These are phyloP conservation scores for Haemoproteus tartakovskyi DNA, from an alignment of 169 alveolate species.

Conservation along the genomic window DNA sequence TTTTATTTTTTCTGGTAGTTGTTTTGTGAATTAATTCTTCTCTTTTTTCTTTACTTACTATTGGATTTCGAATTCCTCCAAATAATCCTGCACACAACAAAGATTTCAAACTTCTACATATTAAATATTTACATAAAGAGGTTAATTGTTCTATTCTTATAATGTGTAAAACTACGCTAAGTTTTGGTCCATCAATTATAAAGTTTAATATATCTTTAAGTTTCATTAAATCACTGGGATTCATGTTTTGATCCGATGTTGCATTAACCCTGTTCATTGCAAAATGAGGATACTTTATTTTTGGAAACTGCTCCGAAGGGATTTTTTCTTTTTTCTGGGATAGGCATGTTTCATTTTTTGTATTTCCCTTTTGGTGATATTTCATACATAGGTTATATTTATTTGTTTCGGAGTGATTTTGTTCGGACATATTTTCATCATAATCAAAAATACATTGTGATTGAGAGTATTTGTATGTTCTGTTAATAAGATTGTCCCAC, in stretches of 20 bases:
- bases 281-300: no score
- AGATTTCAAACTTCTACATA: slow-evolving; percentile 69
- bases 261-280: no score
- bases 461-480: slow-evolving; percentile 6
- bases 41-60: slow-evolving; percentile 19
- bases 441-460: slow-evolving; percentile 54
- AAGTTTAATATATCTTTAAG: slow-evolving; percentile 62
- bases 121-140: slow-evolving; percentile 63
- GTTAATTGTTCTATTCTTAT: slow-evolving; percentile 72
- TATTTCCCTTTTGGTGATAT: slow-evolving; percentile 18
- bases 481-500: slow-evolving; percentile 12
- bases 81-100: slow-evolving; percentile 73
- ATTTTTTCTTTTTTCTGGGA: no score
- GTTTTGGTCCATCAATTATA: slow-evolving; percentile 60
- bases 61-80: slow-evolving; percentile 62
- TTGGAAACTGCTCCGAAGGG: no score
- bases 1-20: slow-evolving; percentile 30
- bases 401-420: slow-evolving; percentile 16
- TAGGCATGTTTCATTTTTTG: no score
- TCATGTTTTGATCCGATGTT: slow-evolving; percentile 52
- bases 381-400: slow-evolving; percentile 1
- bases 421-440: slow-evolving; percentile 20
- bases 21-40: slow-evolving; percentile 6
- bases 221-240: slow-evolving; percentile 20
- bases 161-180: slow-evolving; percentile 57